Base-by-base conservation (phyloP, 2,329 filamentous ascomycete genomes). In the Colletotrichum costaricense region DNA sequence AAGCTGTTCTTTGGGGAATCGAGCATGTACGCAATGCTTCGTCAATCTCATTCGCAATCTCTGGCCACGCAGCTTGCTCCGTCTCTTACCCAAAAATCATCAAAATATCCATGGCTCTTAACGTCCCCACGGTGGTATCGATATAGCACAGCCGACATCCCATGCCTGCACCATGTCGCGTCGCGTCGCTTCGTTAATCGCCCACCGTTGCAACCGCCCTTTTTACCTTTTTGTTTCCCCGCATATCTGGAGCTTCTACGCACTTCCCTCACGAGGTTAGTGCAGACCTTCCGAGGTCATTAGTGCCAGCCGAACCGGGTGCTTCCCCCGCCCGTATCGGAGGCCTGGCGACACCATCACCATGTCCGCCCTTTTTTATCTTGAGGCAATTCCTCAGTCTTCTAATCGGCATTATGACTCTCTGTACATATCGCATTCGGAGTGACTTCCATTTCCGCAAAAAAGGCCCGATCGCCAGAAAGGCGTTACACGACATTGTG, bases 21-120 rank as follows among this genome's bases (percentile, higher is more conserved):
- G 24, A 64, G 55, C 67, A 70, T 49, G 33, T 28, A 60, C 59
- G 54, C 66, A 60, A 52, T 62, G n/a, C 62, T 73, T 66, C 67
- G 60, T 70, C 67, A 73, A 73, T 70, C 71, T 73, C 67, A 57
- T 62, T 70, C 60, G 60, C 60, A 70, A 71, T 62, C 46, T 57
- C 71, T 66, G 46, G 22, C 56, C 22, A 63, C 63, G 24, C 64
- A 54, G 57, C 64, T 33, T 70, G 26, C 26, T 24, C n/a, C 54
- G 26, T 28, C 22, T 56, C n/a, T 56, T 60, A 57, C 60, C 60
- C 59, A 64, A 35, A 62, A 30, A 38, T 62, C 60, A 66, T 64
- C n/a, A 49, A 65, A 22, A 7, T 24, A 38, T 38, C 49, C 67
- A 62, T 65, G 67, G 42, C 26, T 62, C 22, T 26, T 16, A 35